phyloP scores from a whole-genome alignment of 2,329 filamentous ascomycete genomes.

The Sclerotinia minor region DNA sequence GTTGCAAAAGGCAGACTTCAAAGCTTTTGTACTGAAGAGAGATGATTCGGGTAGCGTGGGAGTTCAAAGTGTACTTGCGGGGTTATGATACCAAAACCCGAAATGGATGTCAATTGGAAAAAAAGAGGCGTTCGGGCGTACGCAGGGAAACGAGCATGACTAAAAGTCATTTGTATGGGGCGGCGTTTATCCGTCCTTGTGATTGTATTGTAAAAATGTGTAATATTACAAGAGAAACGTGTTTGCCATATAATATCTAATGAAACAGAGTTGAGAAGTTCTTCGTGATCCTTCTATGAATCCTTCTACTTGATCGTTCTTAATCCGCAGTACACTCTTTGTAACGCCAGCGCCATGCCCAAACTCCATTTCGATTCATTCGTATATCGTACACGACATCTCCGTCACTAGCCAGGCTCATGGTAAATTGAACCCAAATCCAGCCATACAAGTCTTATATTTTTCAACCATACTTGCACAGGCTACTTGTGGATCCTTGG shows the following conservation, averaged over 20 bases:
- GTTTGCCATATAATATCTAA: constrained; percentile 4
- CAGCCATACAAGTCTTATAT: constrained; percentile 90
- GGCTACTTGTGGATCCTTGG: constrained; percentile 77
- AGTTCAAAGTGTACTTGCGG: constrained; percentile 77
- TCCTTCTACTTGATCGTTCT: constrained; percentile 11
- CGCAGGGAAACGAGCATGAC: not conserved
- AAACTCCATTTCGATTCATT: constrained; percentile 26
- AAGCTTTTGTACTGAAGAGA: constrained; percentile 78
- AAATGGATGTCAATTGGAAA: constrained; percentile 22
- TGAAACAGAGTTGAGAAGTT: constrained; percentile 35
- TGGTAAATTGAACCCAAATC: constrained; percentile 76
- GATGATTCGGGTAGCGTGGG: constrained; percentile 81
- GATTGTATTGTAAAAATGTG: constrained; percentile 12
- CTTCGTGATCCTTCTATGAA: constrained; percentile 21
- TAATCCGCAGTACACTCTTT: not conserved
- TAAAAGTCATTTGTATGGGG: constrained; percentile 2
- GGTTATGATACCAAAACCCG: constrained; percentile 36
- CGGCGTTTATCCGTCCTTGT: not conserved
- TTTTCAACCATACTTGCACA: constrained; percentile 80
- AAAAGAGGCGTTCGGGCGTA: constrained; percentile 18
- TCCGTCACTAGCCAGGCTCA: constrained; percentile 25
- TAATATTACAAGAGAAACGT: constrained; percentile 9
- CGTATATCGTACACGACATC: constrained; percentile 16
- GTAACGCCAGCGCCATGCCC: constrained; percentile 36
- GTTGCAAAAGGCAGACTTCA: constrained; percentile 68